Evolutionary conservation across 768 basidiomycete genomes (phyloP).

Genomic region (Crassisporium funariophilum): DNA sequence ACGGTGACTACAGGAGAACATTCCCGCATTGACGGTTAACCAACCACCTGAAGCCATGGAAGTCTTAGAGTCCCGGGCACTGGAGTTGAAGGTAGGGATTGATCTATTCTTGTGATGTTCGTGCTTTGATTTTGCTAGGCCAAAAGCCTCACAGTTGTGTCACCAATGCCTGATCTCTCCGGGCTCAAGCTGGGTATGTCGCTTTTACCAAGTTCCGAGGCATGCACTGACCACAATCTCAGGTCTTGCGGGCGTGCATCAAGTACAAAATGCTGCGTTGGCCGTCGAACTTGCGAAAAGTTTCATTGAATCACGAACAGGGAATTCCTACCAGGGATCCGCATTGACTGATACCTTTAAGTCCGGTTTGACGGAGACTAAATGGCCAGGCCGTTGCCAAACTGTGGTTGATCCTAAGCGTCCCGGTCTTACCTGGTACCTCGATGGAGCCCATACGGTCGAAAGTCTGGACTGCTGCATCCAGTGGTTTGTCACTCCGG

Average conservation of each 20-base stretch:
- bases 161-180: conserved; percentile 50
- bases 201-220: neutral
- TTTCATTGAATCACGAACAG: conserved; percentile 52
- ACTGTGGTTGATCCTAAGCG: conserved; percentile 63
- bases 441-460: conserved; percentile 94
- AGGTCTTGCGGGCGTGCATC: conserved; percentile 89
- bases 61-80: conserved; percentile 68
- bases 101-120: neutral
- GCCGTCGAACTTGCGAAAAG: conserved; percentile 72
- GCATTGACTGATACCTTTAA: conserved; percentile 56
- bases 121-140: conserved; percentile 8
- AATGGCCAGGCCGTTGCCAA: conserved; percentile 97
- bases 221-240: conserved; percentile 1
- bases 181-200: conserved; percentile 62
- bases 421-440: conserved; percentile 70
- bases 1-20: conserved; percentile 54
- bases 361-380: conserved; percentile 64
- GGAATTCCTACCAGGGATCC: conserved; percentile 20
- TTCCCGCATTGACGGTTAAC: conserved; percentile 82
- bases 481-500: conserved; percentile 81
- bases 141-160: conserved; percentile 72
- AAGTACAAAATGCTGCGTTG: conserved; percentile 84
- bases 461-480: conserved; percentile 89
- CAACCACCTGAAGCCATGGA: conserved; percentile 72
- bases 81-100: conserved; percentile 57